Percentiles rank a stretch among this genome's conserved stretches.
These are phyloP conservation scores for Backusella parvicylindrica DNA, from an alignment of 192 early-diverging fungal species.

Conservation along the genomic window DNA sequence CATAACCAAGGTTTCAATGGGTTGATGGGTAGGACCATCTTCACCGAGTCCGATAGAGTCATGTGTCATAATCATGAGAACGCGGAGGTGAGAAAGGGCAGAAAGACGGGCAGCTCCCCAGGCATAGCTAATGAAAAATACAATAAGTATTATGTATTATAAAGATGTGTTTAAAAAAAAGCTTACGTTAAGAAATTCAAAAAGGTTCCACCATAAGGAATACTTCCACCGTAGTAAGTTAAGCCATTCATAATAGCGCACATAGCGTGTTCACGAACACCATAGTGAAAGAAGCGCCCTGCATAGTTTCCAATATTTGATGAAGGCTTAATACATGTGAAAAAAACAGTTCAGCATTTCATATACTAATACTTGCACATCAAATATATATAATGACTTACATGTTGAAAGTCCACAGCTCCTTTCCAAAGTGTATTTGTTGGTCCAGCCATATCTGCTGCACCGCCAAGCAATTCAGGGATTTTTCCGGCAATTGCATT, in stretches of 20 bases:
- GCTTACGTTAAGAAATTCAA: constrained; percentile 76
- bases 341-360: background rate
- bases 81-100: constrained; percentile 81
- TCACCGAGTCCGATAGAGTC: constrained; percentile 98
- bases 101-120: constrained; percentile 82
- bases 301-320: constrained; percentile 71
- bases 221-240: constrained; percentile 78
- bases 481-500: constrained; percentile 72
- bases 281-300: constrained; percentile 88
- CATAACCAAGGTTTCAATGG: constrained; percentile 89
- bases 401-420: constrained; percentile 86
- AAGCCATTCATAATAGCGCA: constrained; percentile 87
- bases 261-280: constrained; percentile 98
- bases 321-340: constrained; percentile 3
- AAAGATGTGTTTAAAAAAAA: background rate
- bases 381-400: constrained; percentile 8
- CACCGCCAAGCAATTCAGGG: constrained; percentile 88
- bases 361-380: background rate
- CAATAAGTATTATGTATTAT: background rate
- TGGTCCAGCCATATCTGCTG: constrained; percentile 92
- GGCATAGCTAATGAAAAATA: constrained; percentile 48
- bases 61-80: constrained; percentile 97
- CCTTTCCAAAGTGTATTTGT: constrained; percentile 92
- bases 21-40: constrained; percentile 98
- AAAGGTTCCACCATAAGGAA: constrained; percentile 87